Evolutionary conservation across 345 rosid species (phyloP), one percentile per base, ranked within the genome.

Genomic region (Alliaria petiolata): DNA sequence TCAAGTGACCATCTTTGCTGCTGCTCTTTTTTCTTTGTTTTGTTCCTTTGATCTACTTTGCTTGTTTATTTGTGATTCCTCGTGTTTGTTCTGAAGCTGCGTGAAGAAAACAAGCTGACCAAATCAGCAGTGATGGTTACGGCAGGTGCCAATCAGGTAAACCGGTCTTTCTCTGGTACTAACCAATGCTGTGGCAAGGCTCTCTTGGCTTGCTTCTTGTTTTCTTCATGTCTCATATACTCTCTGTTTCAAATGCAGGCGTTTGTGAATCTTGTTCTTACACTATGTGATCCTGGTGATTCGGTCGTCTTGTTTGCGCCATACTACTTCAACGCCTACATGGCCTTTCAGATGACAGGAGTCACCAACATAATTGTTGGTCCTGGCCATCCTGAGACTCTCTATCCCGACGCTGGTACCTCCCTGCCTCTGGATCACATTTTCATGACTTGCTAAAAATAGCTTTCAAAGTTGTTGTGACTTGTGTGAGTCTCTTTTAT

Each of bases 331-430:
- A 95, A 95, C 61, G 82, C 99, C 36, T 95, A 91, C 79, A 95
- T 89, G 97, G 84, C 96, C 53, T 91, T 95, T 89, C 99, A 95
- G 83, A 95, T 95, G 97, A 95, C 97, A 4, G 96, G n/a, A 3
- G 72, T 95, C 78, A 91, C 96, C 66, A 63, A 91, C 53, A 95
- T 95, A 51, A 34, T 91, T 44, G 95, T 95, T 46, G 97, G 97
- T 65, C 96, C 97, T 80, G 82, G 88, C 62, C 22, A 75, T 72
- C 83, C 91, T 2, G 50, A 78, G 56, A 95, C 88, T 8, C 95
- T 89, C 76, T 66, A 89, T 79, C 99, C 99, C 3, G 97, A 95
- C 76, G 95, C 95, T 77, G 95, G 99, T 89, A 40, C 44, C 16
- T 62, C 13, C 52, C 47, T 47, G 3, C 6, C 36, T 13, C 6